A percentile compares a stretch with the other conserved stretches of the same genome.
Conservation (phyloP, 2,329 filamentous ascomycete species). For the Fusarium nisikadoi region DNA sequence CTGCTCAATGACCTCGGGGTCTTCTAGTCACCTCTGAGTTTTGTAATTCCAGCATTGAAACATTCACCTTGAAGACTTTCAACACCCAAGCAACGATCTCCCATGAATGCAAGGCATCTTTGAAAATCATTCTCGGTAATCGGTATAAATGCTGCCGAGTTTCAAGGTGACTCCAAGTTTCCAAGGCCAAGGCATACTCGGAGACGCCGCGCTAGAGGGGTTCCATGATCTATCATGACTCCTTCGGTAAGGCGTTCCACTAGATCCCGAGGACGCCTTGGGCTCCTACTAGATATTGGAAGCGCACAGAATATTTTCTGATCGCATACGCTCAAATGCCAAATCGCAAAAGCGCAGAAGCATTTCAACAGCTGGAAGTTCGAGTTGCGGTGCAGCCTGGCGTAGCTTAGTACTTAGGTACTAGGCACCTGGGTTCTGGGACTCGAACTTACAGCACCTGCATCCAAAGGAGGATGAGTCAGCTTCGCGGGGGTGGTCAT, state of each 20-base stretch:
- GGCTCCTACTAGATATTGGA: neutral
- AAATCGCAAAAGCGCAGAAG: neutral
- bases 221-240: conserved; percentile 25
- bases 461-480: neutral
- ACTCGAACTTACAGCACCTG: neutral
- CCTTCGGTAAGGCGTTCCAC: conserved; percentile 1
- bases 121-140: neutral
- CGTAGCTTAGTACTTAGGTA: too few species aligned
- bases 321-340: neutral
- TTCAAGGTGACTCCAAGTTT: neutral
- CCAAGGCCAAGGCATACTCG: conserved; percentile 1
- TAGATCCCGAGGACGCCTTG: conserved; percentile 8
- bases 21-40: neutral
- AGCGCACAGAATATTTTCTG: neutral
- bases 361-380: neutral
- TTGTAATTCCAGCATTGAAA: neutral
- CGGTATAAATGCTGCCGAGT: neutral
- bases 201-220: neutral
- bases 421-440: neutral
- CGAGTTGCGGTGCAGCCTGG: neutral
- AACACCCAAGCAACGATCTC: neutral
- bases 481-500: neutral
- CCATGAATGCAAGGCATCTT: neutral
- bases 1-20: neutral
- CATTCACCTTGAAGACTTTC: neutral